Evolutionary conservation across 129 eudicot genomes (phyloP), one percentile per base, ranked within the genome.

Genomic region (Ambrosia artemisiifolia): DNA sequence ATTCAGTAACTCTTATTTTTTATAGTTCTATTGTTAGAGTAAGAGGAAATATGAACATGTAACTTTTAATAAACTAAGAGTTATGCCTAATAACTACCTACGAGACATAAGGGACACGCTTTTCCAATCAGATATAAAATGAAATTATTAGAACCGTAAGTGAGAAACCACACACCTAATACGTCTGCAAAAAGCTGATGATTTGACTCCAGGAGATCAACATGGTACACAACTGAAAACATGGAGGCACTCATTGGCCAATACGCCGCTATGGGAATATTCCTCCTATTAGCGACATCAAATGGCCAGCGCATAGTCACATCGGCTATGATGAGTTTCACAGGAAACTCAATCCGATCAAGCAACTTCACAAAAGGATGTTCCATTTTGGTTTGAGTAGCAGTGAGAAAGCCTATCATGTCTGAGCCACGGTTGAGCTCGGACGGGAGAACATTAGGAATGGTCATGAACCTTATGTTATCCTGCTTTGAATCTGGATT

Each of bases 401-500:
- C 86, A 33, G 36, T 43, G 13, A 49, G 16, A 67, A 91, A 91
- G 0, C 72, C 74, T 1, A 66, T 9, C 32, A 69, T 32, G 55
- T 83, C 79, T 11, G 76, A 69, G 1, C 78, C 86, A 0, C 97
- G 89, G 2, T 49, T 80, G 1, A 48, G 62, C 82, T 90, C 97
- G 3, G 86, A 87, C 0, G 95, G 97, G 36, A 90, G 59, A 7
- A 83, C 89, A 73, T 90, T 87, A 17, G 95, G 95, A 32, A 90
- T 80, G 0, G 89, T 72, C 43, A 55, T 64, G 50, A 83, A 83
- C 43, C 43, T 1, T 12, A 86, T 53, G 73, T 75, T 85, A 5
- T 65, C 53, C 32, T 78, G 83, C 48, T 73, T 70, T 13, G 53
- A 64, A 11, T 51, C 73, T 32, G 87, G 71, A 70, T 77, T 44